A percentile compares a stretch with the other conserved stretches of the same genome.
phyloP scores from a whole-genome alignment of 768 basidiomycete species.

The Suillus hirtellus region DNA sequence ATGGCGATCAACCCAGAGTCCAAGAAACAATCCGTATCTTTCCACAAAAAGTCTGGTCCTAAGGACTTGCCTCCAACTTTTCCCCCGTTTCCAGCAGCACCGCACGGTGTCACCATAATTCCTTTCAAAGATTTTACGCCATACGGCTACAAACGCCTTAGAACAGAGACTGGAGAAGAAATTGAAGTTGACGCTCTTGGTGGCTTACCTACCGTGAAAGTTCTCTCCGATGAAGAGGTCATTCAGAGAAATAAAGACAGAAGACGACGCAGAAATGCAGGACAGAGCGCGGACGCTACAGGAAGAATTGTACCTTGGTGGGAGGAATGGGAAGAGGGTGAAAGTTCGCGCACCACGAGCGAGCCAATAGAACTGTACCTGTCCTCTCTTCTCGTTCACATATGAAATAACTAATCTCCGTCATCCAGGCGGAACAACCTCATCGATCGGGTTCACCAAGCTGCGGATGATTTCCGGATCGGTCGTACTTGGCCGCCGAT shows the following conservation, averaged over 20 bases:
- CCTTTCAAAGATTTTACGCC: slow-evolving; percentile 44
- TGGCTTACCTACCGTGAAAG: slow-evolving; percentile 27
- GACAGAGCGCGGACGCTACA: slow-evolving; percentile 19
- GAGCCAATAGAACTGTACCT: slow-evolving; percentile 33
- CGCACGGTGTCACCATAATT: slow-evolving; percentile 41
- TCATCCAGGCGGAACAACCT: slow-evolving; percentile 14
- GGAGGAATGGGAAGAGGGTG: slow-evolving; percentile 34
- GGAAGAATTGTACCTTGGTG: slow-evolving; percentile 32
- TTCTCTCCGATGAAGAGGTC: slow-evolving; percentile 26
- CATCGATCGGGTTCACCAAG: slow-evolving; percentile 27
- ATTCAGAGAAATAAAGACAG: slow-evolving; percentile 18
- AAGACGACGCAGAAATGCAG: slow-evolving; percentile 21
- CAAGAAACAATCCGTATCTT: slow-evolving; percentile 5
- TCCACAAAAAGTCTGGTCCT: not conserved
- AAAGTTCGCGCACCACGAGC: slow-evolving; percentile 23
- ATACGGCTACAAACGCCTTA: slow-evolving; percentile 20
- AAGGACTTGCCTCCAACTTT: slow-evolving; percentile 25
- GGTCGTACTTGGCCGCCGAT: slow-evolving; percentile 34
- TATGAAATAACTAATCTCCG: not conserved
- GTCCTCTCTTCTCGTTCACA: slow-evolving; percentile 10
- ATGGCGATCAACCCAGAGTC: not conserved
- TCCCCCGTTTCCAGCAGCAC: slow-evolving; percentile 49
- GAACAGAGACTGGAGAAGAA: slow-evolving; percentile 12
- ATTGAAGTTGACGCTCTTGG: slow-evolving; percentile 29
- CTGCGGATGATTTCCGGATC: slow-evolving; percentile 32